A percentile compares a stretch with the other conserved stretches of the same genome.
Evolutionary conservation across 1,284 basidiomycete species (phyloP).

Genomic region (Ganoderma sinense): DNA sequence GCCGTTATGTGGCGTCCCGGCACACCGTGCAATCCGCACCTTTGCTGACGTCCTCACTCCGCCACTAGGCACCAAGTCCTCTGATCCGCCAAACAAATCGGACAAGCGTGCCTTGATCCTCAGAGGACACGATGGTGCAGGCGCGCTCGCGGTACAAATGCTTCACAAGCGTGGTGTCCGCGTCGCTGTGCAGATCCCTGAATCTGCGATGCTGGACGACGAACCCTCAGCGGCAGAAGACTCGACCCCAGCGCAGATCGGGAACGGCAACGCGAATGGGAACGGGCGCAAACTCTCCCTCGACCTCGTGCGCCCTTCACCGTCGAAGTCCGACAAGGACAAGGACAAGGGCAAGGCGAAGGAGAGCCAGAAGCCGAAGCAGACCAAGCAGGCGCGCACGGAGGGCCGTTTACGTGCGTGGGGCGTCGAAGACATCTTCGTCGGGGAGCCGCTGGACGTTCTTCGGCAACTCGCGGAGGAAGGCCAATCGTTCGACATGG

Average conservation of each 20-base stretch:
- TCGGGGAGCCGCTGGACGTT: conserved; percentile 63
- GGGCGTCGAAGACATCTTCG: conserved; percentile 73
- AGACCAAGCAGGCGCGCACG: conserved; percentile 38
- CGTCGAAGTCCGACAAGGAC: conserved; percentile 22
- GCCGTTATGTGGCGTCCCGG: conserved; percentile 78
- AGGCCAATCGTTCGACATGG: conserved; percentile 74
- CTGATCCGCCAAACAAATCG: conserved; percentile 5
- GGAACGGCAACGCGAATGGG: not conserved
- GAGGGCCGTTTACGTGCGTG: conserved; percentile 65
- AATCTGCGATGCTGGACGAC: conserved; percentile 41
- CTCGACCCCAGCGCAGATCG: conserved; percentile 3
- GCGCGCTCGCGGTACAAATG: conserved; percentile 80
- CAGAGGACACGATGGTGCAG: conserved; percentile 78
- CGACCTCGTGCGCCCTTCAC: conserved; percentile 17
- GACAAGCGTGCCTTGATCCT: conserved; percentile 65
- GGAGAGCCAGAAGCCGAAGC: conserved; percentile 9
- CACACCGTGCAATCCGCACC: conserved; percentile 79
- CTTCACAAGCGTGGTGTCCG: conserved; percentile 67
- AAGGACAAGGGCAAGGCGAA: conserved; percentile 28
- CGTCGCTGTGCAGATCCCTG: conserved; percentile 75
- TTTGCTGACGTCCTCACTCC: conserved; percentile 42
- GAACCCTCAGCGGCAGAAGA: conserved; percentile 17
- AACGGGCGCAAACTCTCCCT: conserved; percentile 21
- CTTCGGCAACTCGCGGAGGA: conserved; percentile 61
- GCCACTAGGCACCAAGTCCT: conserved; percentile 20